Evolutionary conservation across 2,329 filamentous ascomycete genomes (phyloP), one percentile per base, ranked within the genome.

Genomic region (Aspergillus fumigatus): DNA sequence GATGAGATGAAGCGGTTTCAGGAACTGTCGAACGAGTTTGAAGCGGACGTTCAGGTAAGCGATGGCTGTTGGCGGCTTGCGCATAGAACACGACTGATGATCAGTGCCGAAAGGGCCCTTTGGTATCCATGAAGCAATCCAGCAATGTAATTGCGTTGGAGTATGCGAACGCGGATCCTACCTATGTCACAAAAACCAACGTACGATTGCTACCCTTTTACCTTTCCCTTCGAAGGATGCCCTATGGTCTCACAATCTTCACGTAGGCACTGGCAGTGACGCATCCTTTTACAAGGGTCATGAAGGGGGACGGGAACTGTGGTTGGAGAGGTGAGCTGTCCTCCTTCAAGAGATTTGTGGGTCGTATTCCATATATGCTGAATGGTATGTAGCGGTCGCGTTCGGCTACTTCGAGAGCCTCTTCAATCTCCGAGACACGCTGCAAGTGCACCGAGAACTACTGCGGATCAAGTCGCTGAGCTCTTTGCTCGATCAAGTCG

Each of bases 351-450:
- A 53, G 49, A 51, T 54, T 45, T 53, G 58, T 52, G 14, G 54
- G 26, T 25, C 58, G 60, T 29, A 56, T 59, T 62, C 51, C 55
- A 43, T 7, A 50, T 55, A 45, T 54, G 21, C 43, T 47, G 43
- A 47, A 14, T 4, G 21, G n/a, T 23, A 19, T 14, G 19, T 72
- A 97, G 94, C 93, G 52, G 89, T 96, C 70, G 92, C 88, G 25
- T 99, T 96, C 74, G 87, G 87, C 62, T 97, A 97, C 74, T 96
- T 95, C 70, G 94, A 99, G 75, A 88, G 86, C 48, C 81, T 97
- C 54, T 80, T 93, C 65, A 84, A 85, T 61, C 77, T 83, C 49
- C 85, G 84, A 64, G 86, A 91, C 70, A 77, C 79, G 56, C 77
- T 78, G 60, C 84, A 86, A 63, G 79, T 95, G 57, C 80, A 86